Percentiles rank a stretch among this genome's conserved stretches.
Evolutionary conservation across 2,329 filamentous ascomycete genomes (phyloP).

Genomic region (Fusarium pseudonygamai): DNA sequence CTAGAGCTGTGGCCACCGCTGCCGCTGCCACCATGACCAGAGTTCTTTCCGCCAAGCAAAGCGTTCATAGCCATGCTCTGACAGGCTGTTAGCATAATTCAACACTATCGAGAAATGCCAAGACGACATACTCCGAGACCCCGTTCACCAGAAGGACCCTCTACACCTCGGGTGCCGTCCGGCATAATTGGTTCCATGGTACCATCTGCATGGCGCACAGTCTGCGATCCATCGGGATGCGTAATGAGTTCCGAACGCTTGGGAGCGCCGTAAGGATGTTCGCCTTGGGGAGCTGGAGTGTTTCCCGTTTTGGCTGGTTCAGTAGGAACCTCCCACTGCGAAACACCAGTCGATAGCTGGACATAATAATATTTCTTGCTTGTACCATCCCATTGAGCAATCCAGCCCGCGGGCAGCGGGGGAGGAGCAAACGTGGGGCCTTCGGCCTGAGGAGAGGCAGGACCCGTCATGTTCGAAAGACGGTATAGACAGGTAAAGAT

Average conservation of each 20-base stretch:
- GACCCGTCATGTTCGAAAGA: constrained; percentile 60
- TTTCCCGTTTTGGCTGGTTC: constrained; percentile 69
- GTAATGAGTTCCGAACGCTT: constrained; percentile 66
- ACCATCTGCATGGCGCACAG: constrained; percentile 68
- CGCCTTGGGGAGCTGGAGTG: constrained; percentile 63
- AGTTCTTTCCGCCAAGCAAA: constrained; percentile 60
- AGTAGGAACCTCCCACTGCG: constrained; percentile 79
- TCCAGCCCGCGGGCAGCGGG: constrained; percentile 71
- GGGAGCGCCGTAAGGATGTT: constrained; percentile 71
- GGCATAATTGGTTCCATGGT: constrained; percentile 68
- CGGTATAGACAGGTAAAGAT: neutral
- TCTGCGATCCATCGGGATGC: constrained; percentile 70
- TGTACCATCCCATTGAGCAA: constrained; percentile 73
- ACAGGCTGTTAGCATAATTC: constrained; percentile 16
- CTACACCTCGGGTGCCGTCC: constrained; percentile 60
- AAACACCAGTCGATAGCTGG: constrained; percentile 75
- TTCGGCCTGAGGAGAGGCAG: constrained; percentile 66
- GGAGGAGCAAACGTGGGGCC: constrained; percentile 70
- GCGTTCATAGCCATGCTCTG: constrained; percentile 69
- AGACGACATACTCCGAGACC: constrained; percentile 69
- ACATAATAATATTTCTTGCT: constrained; percentile 77
- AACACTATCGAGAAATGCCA: constrained; percentile 1
- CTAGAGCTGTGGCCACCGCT: constrained; percentile 48
- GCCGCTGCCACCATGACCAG: constrained; percentile 43
- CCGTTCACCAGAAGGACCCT: constrained; percentile 66